Percentiles rank a stretch among this genome's conserved stretches.
These are phyloP conservation scores for Melastoma malabathricum DNA, from an alignment of 345 rosid species.

Conservation along the genomic window DNA sequence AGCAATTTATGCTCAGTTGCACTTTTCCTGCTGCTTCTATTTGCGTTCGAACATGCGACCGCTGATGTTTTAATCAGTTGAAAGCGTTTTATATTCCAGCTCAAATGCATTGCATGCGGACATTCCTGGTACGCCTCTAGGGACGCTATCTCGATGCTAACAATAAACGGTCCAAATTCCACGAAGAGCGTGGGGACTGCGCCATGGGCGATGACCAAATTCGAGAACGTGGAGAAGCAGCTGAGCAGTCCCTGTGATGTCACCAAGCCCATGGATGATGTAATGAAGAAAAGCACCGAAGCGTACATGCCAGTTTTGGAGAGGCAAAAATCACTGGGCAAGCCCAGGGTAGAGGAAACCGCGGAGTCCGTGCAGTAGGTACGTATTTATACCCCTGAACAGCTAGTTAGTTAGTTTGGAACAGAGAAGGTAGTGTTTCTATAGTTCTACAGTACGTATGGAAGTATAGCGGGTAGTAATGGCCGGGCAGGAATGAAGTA, in stretches of 20 bases:
- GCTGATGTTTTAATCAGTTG: no score
- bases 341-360: slow-evolving; percentile 27
- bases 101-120: slow-evolving; percentile 85
- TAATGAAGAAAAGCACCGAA: slow-evolving; percentile 33
- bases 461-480: no score
- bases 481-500: no score
- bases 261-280: slow-evolving; percentile 31
- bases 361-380: slow-evolving; percentile 23
- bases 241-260: slow-evolving; percentile 46
- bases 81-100: slow-evolving; percentile 22
- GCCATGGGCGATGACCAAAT: slow-evolving; percentile 44
- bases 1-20: no score
- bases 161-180: slow-evolving; percentile 49
- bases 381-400: no score
- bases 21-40: no score
- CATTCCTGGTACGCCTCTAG: slow-evolving; percentile 85
- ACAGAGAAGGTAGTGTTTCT: no score
- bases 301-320: slow-evolving; percentile 32
- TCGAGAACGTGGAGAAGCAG: slow-evolving; percentile 47
- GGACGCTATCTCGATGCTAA: slow-evolving; percentile 64
- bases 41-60: no score
- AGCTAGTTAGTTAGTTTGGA: no score
- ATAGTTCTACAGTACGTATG: no score
- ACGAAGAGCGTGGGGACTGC: slow-evolving; percentile 33
- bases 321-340: slow-evolving; percentile 28